phyloP scores from a whole-genome alignment of 495 filamentous ascomycete genomes.

The Mytilinidion resinicola region DNA sequence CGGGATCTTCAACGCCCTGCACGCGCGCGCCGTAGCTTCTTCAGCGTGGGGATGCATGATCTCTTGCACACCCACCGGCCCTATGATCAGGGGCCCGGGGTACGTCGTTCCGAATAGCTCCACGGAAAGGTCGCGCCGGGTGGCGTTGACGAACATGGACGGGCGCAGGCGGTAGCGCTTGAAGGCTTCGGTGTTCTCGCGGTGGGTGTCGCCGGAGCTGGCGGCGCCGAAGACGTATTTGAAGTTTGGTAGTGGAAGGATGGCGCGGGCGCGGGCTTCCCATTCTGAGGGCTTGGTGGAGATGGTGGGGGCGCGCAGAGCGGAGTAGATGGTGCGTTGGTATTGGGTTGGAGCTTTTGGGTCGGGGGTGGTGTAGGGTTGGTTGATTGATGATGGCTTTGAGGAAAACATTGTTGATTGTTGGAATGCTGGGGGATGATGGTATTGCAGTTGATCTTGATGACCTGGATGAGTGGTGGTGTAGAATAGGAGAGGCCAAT shows the following conservation, averaged over 20 bases:
- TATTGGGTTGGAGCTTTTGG: constrained; percentile 12
- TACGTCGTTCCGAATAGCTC: constrained; percentile 27
- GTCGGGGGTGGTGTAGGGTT: constrained; percentile 13
- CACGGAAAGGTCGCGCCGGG: constrained; percentile 23
- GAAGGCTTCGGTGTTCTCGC: constrained; percentile 20
- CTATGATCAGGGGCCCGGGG: constrained; percentile 26
- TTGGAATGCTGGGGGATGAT: no score
- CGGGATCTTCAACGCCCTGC: constrained; percentile 13
- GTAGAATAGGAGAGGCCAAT: no score
- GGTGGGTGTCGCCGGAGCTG: constrained; percentile 14
- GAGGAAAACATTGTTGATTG: no score
- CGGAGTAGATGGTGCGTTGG: constrained; percentile 23
- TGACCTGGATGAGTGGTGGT: no score
- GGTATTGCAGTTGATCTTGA: no score
- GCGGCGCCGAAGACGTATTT: constrained; percentile 23
- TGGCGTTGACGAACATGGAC: constrained; percentile 42
- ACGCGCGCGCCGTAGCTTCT: constrained; percentile 23
- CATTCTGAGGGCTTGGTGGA: constrained; percentile 26
- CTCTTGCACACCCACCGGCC: constrained; percentile 34
- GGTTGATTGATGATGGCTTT: background rate
- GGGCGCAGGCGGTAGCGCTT: constrained; percentile 25
- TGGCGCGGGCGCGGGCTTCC: constrained; percentile 16
- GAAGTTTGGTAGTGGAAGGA: constrained; percentile 21
- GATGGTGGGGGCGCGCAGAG: constrained; percentile 18
- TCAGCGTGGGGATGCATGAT: constrained; percentile 31